phyloP scores from a whole-genome alignment of 2,329 filamentous ascomycete genomes.

The Talaromyces verruculosus region DNA sequence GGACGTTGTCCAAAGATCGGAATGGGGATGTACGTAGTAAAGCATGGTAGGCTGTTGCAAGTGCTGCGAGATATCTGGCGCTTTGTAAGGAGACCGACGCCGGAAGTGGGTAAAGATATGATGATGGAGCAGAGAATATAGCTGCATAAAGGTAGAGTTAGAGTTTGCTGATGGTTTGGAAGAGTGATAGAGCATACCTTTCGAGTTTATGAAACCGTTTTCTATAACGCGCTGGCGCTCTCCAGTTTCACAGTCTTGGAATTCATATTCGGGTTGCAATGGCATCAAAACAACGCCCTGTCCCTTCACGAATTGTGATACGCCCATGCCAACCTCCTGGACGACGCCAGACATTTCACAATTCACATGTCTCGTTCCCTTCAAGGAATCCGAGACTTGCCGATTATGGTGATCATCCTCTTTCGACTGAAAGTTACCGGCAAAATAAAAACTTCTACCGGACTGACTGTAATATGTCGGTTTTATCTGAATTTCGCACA shows the following conservation, averaged over 20 bases:
- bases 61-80: conserved; percentile 5
- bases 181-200: background rate
- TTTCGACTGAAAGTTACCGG: background rate
- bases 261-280: background rate
- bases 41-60: conserved; percentile 6
- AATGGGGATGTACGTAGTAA: background rate
- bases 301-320: background rate
- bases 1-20: background rate
- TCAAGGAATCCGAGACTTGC: background rate
- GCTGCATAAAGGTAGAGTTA: background rate
- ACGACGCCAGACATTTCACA: background rate
- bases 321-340: background rate
- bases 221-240: background rate
- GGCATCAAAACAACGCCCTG: background rate
- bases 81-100: background rate
- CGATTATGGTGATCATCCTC: background rate
- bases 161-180: background rate
- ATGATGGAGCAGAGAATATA: background rate
- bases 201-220: background rate
- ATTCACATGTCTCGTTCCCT: background rate
- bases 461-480: background rate
- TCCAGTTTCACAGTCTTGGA: background rate
- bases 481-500: conserved; percentile 4
- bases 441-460: background rate
- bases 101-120: background rate